phyloP scores from a whole-genome alignment of 2,329 filamentous ascomycete species.

The Pochonia chlamydosporia region DNA sequence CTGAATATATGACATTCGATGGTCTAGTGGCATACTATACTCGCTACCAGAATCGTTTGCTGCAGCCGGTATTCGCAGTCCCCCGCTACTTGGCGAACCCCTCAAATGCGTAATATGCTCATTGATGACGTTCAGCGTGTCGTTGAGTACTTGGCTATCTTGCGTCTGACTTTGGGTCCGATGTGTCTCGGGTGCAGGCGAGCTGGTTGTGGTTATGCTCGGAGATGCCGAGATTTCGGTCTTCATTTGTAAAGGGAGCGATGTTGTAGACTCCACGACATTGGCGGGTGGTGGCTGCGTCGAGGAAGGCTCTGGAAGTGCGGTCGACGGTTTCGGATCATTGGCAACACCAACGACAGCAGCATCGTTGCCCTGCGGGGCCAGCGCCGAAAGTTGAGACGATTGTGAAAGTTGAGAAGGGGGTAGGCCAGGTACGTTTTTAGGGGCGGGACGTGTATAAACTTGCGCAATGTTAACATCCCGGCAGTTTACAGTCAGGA shows the following conservation, averaged over 20 bases:
- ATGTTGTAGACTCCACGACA: conserved; percentile 25
- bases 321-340: conserved; percentile 21
- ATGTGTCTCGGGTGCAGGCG: conserved; percentile 21
- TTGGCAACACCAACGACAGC: conserved; percentile 13
- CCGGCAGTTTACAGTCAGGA: conserved; percentile 9
- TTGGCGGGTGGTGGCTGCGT: conserved; percentile 26
- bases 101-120: conserved; percentile 90
- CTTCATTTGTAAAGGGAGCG: conserved; percentile 39
- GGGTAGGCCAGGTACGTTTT: conserved; percentile 27
- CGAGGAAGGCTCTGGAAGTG: conserved; percentile 21
- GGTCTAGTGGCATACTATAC: conserved; percentile 74
- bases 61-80: conserved; percentile 48
- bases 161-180: conserved; percentile 40
- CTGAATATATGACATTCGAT: conserved; percentile 83
- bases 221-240: conserved; percentile 20
- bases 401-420: conserved; percentile 25
- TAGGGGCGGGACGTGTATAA: conserved; percentile 56
- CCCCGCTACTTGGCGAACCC: conserved; percentile 46
- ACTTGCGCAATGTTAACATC: conserved; percentile 36
- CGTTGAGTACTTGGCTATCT: conserved; percentile 74
- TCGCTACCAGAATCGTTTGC: conserved; percentile 80
- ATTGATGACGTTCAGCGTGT: conserved; percentile 92
- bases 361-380: conserved; percentile 24
- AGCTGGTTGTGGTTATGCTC: conserved; percentile 21
- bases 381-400: conserved; percentile 23